A percentile compares a stretch with the other conserved stretches of the same genome.
phyloP scores from a whole-genome alignment of 139 green algal species.

The Chlorella sorokiniana region DNA sequence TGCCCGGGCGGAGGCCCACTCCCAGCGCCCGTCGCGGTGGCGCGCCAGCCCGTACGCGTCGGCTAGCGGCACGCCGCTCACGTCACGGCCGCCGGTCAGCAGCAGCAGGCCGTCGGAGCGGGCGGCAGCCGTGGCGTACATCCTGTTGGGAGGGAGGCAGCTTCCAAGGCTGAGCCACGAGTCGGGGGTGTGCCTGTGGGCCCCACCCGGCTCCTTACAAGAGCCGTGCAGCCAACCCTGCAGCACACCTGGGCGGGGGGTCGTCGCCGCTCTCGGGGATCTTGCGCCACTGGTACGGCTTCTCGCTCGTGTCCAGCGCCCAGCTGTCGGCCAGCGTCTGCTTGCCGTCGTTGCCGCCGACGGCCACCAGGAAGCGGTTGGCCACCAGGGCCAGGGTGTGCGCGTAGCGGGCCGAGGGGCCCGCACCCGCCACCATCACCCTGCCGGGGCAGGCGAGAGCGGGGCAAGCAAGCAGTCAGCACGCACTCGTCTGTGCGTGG shows the following conservation, averaged over 20 bases:
- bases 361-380: slow-evolving; percentile 96
- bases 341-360: slow-evolving; percentile 97
- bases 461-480: not conserved
- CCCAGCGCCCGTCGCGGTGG: slow-evolving; percentile 98
- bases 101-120: slow-evolving; percentile 95
- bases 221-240: not conserved
- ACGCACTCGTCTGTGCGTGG: too few relatives aligned
- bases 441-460: slow-evolving; percentile 47
- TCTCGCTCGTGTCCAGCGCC: slow-evolving; percentile 98
- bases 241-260: slow-evolving; percentile 68
- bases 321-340: slow-evolving; percentile 89
- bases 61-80: slow-evolving; percentile 76
- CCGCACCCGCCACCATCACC: slow-evolving; percentile 93
- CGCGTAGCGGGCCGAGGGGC: slow-evolving; percentile 93
- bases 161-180: not conserved
- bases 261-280: slow-evolving; percentile 86
- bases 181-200: not conserved
- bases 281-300: slow-evolving; percentile 97
- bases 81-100: slow-evolving; percentile 92
- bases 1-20: slow-evolving; percentile 97
- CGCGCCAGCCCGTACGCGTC: slow-evolving; percentile 96
- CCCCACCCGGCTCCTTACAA: not conserved
- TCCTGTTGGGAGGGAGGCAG: slow-evolving; percentile 58
- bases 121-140: slow-evolving; percentile 96
- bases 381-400: slow-evolving; percentile 96